phyloP scores from a whole-genome alignment of 164 flowering plant genomes.

The Vitis cinerea region DNA sequence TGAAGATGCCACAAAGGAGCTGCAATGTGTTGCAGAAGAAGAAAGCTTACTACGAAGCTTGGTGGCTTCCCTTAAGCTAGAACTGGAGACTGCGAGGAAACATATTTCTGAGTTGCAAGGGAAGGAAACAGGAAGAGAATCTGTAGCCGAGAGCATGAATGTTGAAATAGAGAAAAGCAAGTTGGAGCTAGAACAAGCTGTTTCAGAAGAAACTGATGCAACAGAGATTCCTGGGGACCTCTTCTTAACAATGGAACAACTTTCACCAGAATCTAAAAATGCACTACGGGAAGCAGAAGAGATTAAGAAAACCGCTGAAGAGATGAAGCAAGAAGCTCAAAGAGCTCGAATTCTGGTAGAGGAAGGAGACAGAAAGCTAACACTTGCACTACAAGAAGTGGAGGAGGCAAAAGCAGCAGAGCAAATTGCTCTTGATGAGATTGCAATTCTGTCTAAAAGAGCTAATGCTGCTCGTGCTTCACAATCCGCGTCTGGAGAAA shows the following conservation, averaged over 20 bases:
- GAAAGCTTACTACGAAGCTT: constrained; percentile 24
- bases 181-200: constrained; percentile 20
- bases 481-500: constrained; percentile 9
- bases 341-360: constrained; percentile 5
- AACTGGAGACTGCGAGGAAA: constrained; percentile 31
- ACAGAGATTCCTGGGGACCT: constrained; percentile 4
- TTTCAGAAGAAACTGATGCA: constrained; percentile 7
- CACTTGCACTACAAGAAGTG: constrained; percentile 25
- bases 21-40: constrained; percentile 36
- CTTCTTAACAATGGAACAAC: constrained; percentile 14
- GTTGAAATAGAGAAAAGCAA: constrained; percentile 18
- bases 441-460: constrained; percentile 16
- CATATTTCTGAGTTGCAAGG: constrained; percentile 18
- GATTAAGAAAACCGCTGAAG: constrained; percentile 16
- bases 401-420: constrained; percentile 46
- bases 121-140: constrained; percentile 21
- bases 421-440: constrained; percentile 31
- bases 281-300: constrained; percentile 30
- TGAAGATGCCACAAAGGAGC: constrained; percentile 33
- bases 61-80: constrained; percentile 30
- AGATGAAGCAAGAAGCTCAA: constrained; percentile 32
- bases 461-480: constrained; percentile 3
- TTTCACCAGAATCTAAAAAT: constrained; percentile 24
- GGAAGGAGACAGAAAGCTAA: constrained; percentile 33
- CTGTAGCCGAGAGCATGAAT: constrained; percentile 7